Percentiles rank a stretch among this genome's conserved stretches.
These are phyloP conservation scores for Clathrospora elynae DNA, from an alignment of 2,329 filamentous ascomycete species.

Conservation along the genomic window DNA sequence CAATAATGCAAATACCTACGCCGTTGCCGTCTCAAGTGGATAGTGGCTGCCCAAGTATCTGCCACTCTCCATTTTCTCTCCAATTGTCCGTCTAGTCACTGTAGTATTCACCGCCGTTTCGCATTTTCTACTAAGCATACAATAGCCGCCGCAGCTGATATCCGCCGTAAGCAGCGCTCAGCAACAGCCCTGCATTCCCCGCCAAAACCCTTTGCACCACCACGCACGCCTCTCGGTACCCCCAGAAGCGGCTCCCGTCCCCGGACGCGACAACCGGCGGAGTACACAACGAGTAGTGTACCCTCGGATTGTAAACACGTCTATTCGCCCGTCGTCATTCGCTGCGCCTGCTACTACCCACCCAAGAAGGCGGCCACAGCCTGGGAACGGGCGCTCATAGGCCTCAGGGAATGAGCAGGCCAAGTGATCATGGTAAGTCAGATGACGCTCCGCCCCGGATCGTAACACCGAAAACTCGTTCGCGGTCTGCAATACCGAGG, in stretches of 20 bases:
- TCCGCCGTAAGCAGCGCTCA: constrained; percentile 11
- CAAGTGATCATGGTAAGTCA: constrained; percentile 49
- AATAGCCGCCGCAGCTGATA: constrained; percentile 17
- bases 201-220: constrained; percentile 21
- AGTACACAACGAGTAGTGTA: constrained; percentile 11
- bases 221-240: constrained; percentile 14
- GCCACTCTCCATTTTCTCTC: constrained; percentile 8
- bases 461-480: constrained; percentile 4
- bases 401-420: constrained; percentile 49
- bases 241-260: constrained; percentile 10
- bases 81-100: background rate
- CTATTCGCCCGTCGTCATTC: constrained; percentile 13
- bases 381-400: constrained; percentile 35
- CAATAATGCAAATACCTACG: constrained; percentile 26
- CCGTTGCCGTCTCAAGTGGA: constrained; percentile 20
- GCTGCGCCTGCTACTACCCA: constrained; percentile 17
- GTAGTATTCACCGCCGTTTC: constrained; percentile 6
- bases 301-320: constrained; percentile 7
- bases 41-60: constrained; percentile 13
- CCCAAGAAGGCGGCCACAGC: constrained; percentile 23
- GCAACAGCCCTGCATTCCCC: constrained; percentile 13
- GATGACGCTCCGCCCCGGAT: constrained; percentile 7
- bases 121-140: constrained; percentile 9
- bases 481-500: constrained; percentile 1
- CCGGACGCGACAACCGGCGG: constrained; percentile 10